Conservation (phyloP, 192 early-diverging fungal genomes). For the Cetraspora pellucida region DNA sequence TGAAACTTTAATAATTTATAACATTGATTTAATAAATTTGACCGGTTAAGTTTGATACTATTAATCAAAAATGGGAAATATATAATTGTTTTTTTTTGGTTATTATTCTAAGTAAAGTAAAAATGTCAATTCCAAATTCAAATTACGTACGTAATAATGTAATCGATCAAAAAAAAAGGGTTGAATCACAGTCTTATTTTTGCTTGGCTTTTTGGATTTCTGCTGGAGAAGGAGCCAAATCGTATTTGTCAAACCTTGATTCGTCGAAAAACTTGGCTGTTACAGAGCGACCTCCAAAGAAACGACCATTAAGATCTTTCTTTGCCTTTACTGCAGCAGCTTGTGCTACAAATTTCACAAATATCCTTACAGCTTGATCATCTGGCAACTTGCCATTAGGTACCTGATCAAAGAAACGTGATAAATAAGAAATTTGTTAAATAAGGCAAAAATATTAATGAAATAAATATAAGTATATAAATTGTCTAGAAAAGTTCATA, state of each 20-base stretch:
- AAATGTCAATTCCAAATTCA: too few species aligned
- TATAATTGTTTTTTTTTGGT: too few species aligned
- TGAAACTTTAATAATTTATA: too few species aligned
- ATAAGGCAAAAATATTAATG: neutral
- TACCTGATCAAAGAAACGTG: slow-evolving; percentile 33
- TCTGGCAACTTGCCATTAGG: slow-evolving; percentile 54
- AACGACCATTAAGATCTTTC: slow-evolving; percentile 68
- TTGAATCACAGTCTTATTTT: too few species aligned
- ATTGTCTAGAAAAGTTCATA: neutral
- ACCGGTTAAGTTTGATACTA: too few species aligned
- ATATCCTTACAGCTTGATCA: slow-evolving; percentile 77
- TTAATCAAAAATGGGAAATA: too few species aligned
- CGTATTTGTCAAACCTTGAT: slow-evolving; percentile 55
- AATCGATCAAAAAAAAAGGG: too few species aligned
- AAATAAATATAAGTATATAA: slow-evolving; percentile 8
- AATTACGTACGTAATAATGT: too few species aligned
- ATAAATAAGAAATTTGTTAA: neutral
- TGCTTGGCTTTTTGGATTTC: slow-evolving; percentile 27
- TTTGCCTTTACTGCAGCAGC: slow-evolving; percentile 56
- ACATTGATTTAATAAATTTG: too few species aligned
- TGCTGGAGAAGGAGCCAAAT: slow-evolving; percentile 52
- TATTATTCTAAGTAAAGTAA: too few species aligned
- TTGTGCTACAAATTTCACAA: slow-evolving; percentile 66
- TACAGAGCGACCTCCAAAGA: slow-evolving; percentile 75
- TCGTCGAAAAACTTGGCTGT: slow-evolving; percentile 64